phyloP scores from a whole-genome alignment of 2,329 filamentous ascomycete genomes.

The Pestalotiopsis fici region DNA sequence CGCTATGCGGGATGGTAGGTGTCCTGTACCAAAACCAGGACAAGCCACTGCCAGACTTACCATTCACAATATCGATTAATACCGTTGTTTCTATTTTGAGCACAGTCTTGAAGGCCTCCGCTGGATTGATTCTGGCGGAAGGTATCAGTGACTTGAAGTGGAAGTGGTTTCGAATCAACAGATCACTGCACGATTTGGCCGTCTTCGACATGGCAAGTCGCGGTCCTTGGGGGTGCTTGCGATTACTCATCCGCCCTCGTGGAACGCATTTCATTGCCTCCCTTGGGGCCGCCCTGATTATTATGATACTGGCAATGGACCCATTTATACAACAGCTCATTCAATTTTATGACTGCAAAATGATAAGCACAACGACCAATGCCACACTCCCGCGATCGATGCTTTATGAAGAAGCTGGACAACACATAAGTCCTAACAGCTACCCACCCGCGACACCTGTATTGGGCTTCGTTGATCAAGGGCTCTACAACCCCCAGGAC shows the following conservation, averaged over 20 bases:
- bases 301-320: neutral
- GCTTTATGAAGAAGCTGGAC: neutral
- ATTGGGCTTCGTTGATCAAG: neutral
- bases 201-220: constrained; percentile 4
- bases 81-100: neutral
- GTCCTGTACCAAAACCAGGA: neutral
- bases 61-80: neutral
- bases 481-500: neutral
- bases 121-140: neutral
- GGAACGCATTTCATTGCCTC: neutral
- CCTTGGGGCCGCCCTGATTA: neutral
- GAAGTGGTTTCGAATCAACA: neutral
- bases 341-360: neutral
- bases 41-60: neutral
- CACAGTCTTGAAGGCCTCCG: constrained; percentile 2
- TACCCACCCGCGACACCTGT: neutral
- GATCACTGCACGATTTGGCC: neutral
- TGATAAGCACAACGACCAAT: neutral
- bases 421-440: neutral
- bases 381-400: constrained; percentile 1
- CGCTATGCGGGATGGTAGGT: neutral
- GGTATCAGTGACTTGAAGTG: constrained; percentile 6
- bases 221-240: constrained; percentile 1
- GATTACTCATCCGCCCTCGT: neutral
- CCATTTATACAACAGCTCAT: constrained; percentile 6